Base-by-base conservation (phyloP, 768 basidiomycete genomes). In the Paxillus involutus region DNA sequence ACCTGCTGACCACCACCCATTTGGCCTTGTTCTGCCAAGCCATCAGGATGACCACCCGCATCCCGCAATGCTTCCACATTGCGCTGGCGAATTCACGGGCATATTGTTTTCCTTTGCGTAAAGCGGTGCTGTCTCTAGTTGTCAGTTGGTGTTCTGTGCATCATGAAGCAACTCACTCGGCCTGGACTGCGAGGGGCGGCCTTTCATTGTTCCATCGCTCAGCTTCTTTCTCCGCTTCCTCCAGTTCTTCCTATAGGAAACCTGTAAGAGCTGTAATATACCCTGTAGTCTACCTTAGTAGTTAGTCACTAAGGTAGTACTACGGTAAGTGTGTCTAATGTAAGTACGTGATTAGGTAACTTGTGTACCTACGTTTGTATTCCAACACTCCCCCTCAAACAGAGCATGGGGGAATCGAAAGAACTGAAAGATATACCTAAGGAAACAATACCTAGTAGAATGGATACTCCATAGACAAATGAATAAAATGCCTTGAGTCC, bases 51-150 rank as follows among this genome's bases (percentile, higher is more conserved):
- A 39, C 21, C 8, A 49, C 37, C 47, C 24, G 19, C 46, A 52
- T 52, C 11, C 51, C n/a, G 14, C 33, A 21, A n/a, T 52, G 51
- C 47, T 24, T 49, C 35, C 37, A 52, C 30, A 52, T 49, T 19
- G 51, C 4, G 4, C 30, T 19, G 0, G 36, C 45, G 9, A 52
- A 37, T 9, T 52, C 35, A 6, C 29, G 30, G 24, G 37, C 37
- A 33, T 51, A 14, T 16, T 12, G 11, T 0, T 29, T 17, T 26
- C 45, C 51, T 49, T 52, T 52, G 17, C 49, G 30, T 35, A 17
- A 11, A 4, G 51, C 51, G 13, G 33, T 36, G 13, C 46, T 37
- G 4, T 11, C 2, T 9, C 9, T 29, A 3, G 12, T 1, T 6
- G 6, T 16, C 24, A 46, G 8, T 4, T 2, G 6, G 1, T 8